Base-by-base conservation (phyloP, 2,329 filamentous ascomycete species). In the Xylariaceae sp. region DNA sequence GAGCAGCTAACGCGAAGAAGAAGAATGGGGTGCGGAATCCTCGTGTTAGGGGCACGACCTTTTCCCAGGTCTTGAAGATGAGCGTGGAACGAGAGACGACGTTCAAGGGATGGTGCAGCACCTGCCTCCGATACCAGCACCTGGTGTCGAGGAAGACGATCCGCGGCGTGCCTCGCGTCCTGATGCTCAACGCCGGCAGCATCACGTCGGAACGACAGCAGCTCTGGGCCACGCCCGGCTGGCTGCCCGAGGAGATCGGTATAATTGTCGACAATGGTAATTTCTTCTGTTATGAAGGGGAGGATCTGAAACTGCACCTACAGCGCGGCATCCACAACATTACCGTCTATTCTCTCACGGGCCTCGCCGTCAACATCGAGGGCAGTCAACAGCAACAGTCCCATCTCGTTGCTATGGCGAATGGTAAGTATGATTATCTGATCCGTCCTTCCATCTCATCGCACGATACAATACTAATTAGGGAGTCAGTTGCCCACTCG, bases 221-320 rank as follows among this genome's bases (percentile, higher is more conserved):
- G 43, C 71, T 95, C 12, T 98, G 94, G 94, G 79, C 86, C 1
- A 87, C 81, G 9, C 87, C 87, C 1, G 87, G 86, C 12, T 98
- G 90, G 83, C 70, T 98, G 9, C 92, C 92, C 0, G 85, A 92
- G 56, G 88, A 97, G 59, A 89, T 98, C 53, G 92, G 92, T 26
- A 78, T 98, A 55, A 86, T 94, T 41, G 78, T 95, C 41, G 86
- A 94, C 43, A 79, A 86, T 53, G 88, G 87, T n/a, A 86, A 94
- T 56, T 86, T 97, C 57, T 89, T 87, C 62, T 96, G 89, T 62
- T 97, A 88, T 49, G 89, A 98, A 62, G 90, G 92, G 2, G 83
- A 94, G 37, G 89, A 97, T 53, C 64, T 98, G 48, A 83, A 83
- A 57, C 65, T 85, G 33, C 86, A 92, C 52, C 65, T 94, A 15